A percentile compares a stretch with the other conserved stretches of the same genome.
Conservation (phyloP, 331 rosid genomes). For the Pyrus hybrid region DNA sequence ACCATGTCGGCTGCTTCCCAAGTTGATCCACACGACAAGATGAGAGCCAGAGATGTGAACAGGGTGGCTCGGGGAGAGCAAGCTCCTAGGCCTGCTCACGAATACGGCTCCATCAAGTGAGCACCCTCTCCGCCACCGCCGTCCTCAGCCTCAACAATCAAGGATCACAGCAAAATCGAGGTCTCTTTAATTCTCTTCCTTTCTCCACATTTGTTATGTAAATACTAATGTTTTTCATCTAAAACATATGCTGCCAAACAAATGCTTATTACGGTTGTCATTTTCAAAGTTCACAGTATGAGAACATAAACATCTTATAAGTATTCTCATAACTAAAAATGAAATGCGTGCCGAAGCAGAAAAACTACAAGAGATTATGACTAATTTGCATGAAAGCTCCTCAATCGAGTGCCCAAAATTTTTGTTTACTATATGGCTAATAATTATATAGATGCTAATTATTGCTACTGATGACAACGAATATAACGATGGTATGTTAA, state of each 20-base stretch:
- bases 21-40: slow-evolving; percentile 43
- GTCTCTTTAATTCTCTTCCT: background rate
- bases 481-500: too few species aligned
- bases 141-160: background rate
- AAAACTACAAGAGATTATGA: background rate
- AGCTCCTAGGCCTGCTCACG: slow-evolving; percentile 47
- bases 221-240: too few species aligned
- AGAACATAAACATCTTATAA: too few species aligned
- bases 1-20: slow-evolving; percentile 17
- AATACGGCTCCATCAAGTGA: slow-evolving; percentile 36
- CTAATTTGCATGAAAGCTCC: background rate
- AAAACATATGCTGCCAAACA: too few species aligned
- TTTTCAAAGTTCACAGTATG: too few species aligned
- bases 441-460: background rate
- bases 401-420: background rate
- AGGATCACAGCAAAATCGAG: background rate
- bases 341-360: background rate
- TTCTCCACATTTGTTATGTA: too few species aligned
- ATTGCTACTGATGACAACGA: background rate
- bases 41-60: slow-evolving; percentile 45
- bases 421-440: too few species aligned
- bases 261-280: too few species aligned
- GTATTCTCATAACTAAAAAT: too few species aligned
- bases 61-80: slow-evolving; percentile 46
- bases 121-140: slow-evolving; percentile 19